A percentile compares a stretch with the other conserved stretches of the same genome.
These are phyloP conservation scores for Sabuloglossum arenarium DNA, from an alignment of 495 filamentous ascomycete species.

Conservation along the genomic window DNA sequence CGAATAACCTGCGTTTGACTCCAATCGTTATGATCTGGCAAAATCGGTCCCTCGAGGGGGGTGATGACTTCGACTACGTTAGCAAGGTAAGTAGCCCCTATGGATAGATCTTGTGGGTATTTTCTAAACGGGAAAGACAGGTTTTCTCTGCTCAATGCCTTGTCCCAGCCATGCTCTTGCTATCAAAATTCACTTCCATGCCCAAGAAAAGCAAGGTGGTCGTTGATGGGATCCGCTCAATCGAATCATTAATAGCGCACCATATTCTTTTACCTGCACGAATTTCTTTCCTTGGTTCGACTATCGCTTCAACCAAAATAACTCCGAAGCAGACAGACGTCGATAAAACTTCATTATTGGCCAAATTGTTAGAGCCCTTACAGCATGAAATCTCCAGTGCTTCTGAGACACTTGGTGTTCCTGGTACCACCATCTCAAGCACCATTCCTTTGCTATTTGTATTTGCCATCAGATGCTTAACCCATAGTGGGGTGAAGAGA, in stretches of 20 bases:
- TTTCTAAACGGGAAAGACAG: slow-evolving; percentile 1
- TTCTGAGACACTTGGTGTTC: background rate
- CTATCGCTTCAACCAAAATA: slow-evolving; percentile 8
- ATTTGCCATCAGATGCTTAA: slow-evolving; percentile 11
- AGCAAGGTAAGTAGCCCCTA: slow-evolving; percentile 19
- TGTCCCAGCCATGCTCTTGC: slow-evolving; percentile 12
- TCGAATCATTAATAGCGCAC: slow-evolving; percentile 44
- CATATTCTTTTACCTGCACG: slow-evolving; percentile 49
- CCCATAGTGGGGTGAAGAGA: slow-evolving; percentile 8
- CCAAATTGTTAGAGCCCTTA: slow-evolving; percentile 1
- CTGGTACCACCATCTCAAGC: background rate
- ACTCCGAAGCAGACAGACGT: slow-evolving; percentile 4
- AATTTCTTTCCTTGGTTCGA: background rate
- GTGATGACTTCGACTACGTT: slow-evolving; percentile 20
- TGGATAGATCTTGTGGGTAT: background rate
- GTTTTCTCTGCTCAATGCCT: slow-evolving; percentile 12
- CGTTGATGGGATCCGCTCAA: slow-evolving; percentile 8
- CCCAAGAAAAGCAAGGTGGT: background rate
- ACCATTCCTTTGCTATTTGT: slow-evolving; percentile 14
- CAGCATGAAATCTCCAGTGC: background rate
- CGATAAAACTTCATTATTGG: background rate
- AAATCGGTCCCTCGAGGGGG: slow-evolving; percentile 19
- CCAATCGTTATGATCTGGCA: slow-evolving; percentile 27
- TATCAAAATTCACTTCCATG: slow-evolving; percentile 4
- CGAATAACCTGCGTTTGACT: slow-evolving; percentile 11